Percentiles rank a stretch among this genome's conserved stretches.
Evolutionary conservation across 768 basidiomycete genomes (phyloP).

Genomic region (Gyrodon lividus): DNA sequence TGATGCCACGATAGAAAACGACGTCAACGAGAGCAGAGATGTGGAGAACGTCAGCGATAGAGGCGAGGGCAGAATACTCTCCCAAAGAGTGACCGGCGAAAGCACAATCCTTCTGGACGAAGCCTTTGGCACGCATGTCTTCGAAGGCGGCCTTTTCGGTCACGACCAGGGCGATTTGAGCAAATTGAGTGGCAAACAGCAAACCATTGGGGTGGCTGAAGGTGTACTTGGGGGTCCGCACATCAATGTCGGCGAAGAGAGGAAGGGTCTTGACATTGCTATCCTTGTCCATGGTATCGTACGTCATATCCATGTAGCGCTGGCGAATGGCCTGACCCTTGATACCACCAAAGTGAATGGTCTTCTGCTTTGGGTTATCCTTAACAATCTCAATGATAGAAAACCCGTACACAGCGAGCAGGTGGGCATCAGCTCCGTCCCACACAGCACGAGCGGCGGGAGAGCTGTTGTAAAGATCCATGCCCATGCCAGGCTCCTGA

Average conservation of each 20-base stretch:
- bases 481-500: constrained; percentile 98
- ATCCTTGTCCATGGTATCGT: constrained; percentile 95
- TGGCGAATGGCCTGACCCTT: constrained; percentile 98
- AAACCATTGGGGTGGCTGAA: constrained; percentile 96
- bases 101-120: constrained; percentile 87
- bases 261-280: constrained; percentile 95
- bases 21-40: constrained; percentile 96
- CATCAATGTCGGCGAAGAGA: constrained; percentile 92
- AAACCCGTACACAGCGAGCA: constrained; percentile 95
- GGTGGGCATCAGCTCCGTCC: constrained; percentile 93
- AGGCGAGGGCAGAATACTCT: constrained; percentile 97
- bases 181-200: constrained; percentile 97
- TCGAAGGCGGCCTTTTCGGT: constrained; percentile 99
- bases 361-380: constrained; percentile 97
- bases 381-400: constrained; percentile 99
- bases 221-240: constrained; percentile 95
- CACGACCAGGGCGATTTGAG: constrained; percentile 96
- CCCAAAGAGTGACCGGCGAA: constrained; percentile 99
- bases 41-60: constrained; percentile 94
- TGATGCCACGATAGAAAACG: constrained; percentile 99
- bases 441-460: constrained; percentile 95
- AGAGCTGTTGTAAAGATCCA: constrained; percentile 93
- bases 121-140: constrained; percentile 95
- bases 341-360: constrained; percentile 98
- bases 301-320: constrained; percentile 99